Conservation (phyloP, 192 early-diverging fungal species). For the Kickxella alabastrina region DNA sequence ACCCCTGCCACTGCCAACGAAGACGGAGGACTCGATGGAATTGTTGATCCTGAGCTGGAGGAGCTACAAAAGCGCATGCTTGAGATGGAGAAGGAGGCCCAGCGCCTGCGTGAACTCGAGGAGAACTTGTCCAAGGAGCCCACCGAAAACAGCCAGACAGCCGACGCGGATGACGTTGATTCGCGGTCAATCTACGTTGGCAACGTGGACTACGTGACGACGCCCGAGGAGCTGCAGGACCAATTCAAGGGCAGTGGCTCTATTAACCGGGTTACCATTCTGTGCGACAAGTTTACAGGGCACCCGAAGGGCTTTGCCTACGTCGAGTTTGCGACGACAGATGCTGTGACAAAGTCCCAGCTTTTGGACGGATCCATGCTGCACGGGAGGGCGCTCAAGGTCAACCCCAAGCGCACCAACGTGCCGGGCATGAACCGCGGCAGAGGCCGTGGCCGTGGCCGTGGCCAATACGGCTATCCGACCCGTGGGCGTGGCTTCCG, state of each 20-base stretch:
- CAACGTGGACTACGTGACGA: conserved; percentile 92
- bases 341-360: conserved; percentile 77
- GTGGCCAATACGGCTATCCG: conserved; percentile 62
- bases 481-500: conserved; percentile 42
- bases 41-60: conserved; percentile 38
- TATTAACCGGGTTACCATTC: conserved; percentile 95
- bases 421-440: conserved; percentile 84
- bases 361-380: conserved; percentile 85
- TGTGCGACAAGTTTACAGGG: conserved; percentile 91
- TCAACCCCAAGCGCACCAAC: conserved; percentile 91
- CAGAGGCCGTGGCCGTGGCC: conserved; percentile 64
- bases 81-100: conserved; percentile 51
- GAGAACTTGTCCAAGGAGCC: conserved; percentile 40
- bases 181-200: conserved; percentile 89
- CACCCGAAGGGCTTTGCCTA: conserved; percentile 92
- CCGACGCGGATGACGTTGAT: conserved; percentile 59
- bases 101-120: conserved; percentile 45
- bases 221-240: conserved; percentile 91
- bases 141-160: conserved; percentile 10
- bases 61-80: conserved; percentile 44
- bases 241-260: conserved; percentile 94
- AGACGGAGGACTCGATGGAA: conserved; percentile 8
- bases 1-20: too few relatives aligned
- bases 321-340: conserved; percentile 88
- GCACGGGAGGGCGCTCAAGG: conserved; percentile 79